phyloP scores from a whole-genome alignment of 2,329 filamentous ascomycete genomes.

The Fusarium sp. region DNA sequence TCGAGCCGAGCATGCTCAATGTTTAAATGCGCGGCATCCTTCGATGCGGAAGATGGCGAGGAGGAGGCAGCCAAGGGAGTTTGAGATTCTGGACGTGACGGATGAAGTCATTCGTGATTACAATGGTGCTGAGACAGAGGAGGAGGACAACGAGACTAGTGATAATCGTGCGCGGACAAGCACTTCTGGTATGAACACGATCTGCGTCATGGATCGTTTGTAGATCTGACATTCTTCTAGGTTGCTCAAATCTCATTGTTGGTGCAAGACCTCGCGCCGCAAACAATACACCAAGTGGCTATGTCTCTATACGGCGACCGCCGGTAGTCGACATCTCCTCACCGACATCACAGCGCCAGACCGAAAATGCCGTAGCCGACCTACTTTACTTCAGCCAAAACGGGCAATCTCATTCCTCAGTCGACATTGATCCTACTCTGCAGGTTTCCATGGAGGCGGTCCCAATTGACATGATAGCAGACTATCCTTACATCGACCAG shows the following conservation, averaged over 20 bases:
- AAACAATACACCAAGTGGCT: constrained; percentile 9
- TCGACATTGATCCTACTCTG: constrained; percentile 35
- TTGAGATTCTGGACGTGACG: constrained; percentile 52
- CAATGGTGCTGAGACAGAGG: constrained; percentile 40
- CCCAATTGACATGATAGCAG: constrained; percentile 27
- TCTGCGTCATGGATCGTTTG: not conserved
- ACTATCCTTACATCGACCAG: constrained; percentile 41
- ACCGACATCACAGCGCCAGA: constrained; percentile 44
- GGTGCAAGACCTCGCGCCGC: not conserved
- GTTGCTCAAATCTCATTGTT: not conserved
- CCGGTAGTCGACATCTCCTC: constrained; percentile 16
- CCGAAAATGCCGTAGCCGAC: constrained; percentile 51
- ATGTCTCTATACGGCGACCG: constrained; percentile 7
- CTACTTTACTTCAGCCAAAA: constrained; percentile 50
- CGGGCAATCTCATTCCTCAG: constrained; percentile 32
- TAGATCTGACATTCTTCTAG: not conserved
- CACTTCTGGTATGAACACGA: constrained; percentile 7
- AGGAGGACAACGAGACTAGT: constrained; percentile 25
- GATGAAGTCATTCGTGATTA: constrained; percentile 52
- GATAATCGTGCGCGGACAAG: not conserved
- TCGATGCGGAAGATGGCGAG: constrained; percentile 48
- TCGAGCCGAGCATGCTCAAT: constrained; percentile 50
- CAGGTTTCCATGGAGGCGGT: constrained; percentile 37
- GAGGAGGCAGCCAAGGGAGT: constrained; percentile 43
- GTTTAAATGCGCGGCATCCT: constrained; percentile 47